phyloP scores from a whole-genome alignment of 1,139 yeast genomes.

The Pneumocystis wakefieldiae region DNA sequence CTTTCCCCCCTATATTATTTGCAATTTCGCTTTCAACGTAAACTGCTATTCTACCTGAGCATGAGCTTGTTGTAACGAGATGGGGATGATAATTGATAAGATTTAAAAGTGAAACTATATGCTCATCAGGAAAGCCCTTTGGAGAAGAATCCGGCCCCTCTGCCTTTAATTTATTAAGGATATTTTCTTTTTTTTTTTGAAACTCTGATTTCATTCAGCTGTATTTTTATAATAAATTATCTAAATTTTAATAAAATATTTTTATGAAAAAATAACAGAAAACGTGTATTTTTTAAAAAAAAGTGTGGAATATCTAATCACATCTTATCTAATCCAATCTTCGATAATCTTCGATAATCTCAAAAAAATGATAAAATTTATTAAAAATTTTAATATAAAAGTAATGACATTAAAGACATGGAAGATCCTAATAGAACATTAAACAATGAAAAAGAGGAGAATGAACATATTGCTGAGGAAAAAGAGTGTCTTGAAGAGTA shows the following conservation, averaged over 20 bases:
- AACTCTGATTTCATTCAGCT: background rate
- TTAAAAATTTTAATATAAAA: background rate
- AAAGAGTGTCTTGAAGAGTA: background rate
- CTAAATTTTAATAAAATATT: background rate
- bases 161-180: background rate
- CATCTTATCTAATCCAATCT: background rate
- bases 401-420: background rate
- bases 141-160: background rate
- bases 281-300: background rate
- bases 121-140: background rate
- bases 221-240: no score
- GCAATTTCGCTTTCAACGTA: background rate
- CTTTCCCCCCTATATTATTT: background rate
- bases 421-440: background rate
- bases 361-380: background rate
- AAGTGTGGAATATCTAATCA: background rate
- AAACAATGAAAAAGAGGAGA: background rate
- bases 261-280: background rate
- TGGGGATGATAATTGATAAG: background rate
- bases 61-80: background rate
- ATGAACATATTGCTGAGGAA: background rate
- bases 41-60: background rate
- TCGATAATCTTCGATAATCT: no score
- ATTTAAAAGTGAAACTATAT: background rate
- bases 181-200: background rate